Conservation (phyloP, 2,329 filamentous ascomycete species). For the Xylariaceae sp. region DNA sequence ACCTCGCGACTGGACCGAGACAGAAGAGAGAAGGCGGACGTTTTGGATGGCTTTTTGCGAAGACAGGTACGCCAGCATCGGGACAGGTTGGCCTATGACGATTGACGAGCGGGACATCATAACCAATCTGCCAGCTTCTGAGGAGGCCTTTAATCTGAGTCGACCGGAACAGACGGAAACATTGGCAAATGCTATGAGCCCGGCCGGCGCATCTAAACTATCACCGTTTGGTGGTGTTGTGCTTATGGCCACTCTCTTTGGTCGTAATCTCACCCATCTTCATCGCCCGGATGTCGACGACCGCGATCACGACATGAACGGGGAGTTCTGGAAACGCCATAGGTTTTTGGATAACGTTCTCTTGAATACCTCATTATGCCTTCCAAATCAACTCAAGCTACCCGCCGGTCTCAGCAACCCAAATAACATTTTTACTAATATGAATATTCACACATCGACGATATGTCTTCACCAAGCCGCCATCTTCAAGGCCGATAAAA, state of each 20-base stretch:
- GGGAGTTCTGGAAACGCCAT: constrained; percentile 94
- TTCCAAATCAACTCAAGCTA: constrained; percentile 76
- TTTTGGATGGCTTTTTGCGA: constrained; percentile 94
- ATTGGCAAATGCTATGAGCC: constrained; percentile 62
- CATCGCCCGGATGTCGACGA: constrained; percentile 81
- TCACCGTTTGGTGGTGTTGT: constrained; percentile 76
- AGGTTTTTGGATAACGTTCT: constrained; percentile 83
- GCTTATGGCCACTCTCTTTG: constrained; percentile 83
- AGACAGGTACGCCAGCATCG: constrained; percentile 90
- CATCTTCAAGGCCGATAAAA: constrained; percentile 94
- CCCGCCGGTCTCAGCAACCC: constrained; percentile 69
- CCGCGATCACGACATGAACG: constrained; percentile 79
- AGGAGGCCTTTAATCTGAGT: constrained; percentile 79
- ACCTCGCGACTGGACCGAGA: constrained; percentile 87
- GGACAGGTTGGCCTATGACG: constrained; percentile 94
- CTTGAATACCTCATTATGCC: constrained; percentile 74
- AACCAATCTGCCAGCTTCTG: constrained; percentile 76
- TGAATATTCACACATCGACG: constrained; percentile 93
- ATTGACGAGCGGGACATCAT: constrained; percentile 88
- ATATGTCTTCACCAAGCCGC: constrained; percentile 98
- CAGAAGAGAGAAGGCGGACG: constrained; percentile 81
- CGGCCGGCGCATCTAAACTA: constrained; percentile 66
- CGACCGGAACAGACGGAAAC: constrained; percentile 66
- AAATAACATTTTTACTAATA: constrained; percentile 89
- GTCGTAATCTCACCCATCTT: constrained; percentile 83